Evolutionary conservation across 352 stramenopile genomes (phyloP), one percentile per base, ranked within the genome.

Genomic region (Phytophthora sansomeana): DNA sequence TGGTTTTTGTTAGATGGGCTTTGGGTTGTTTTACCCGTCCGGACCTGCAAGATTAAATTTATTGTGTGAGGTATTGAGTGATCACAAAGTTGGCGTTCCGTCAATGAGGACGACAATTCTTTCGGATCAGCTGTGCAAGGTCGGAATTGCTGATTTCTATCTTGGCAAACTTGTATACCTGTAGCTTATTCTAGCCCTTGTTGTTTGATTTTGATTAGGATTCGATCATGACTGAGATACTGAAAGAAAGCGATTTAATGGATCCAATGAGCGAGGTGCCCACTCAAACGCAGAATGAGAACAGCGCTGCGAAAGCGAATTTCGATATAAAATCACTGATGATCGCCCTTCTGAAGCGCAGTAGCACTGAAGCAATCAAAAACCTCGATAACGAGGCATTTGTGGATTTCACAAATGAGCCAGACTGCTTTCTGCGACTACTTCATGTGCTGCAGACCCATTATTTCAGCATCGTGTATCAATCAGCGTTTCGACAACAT

Each of bases 21-120:
- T 90, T 43, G 46, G 39, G 13, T 35, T 58, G 16, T 90, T 90
- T 58, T 89, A 87, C 41, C 77, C 77, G 0, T 47, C 69, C 30
- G 44, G 26, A 36, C 4, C 14, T 8, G 35, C 67, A 16, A 51
- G 53, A 32, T 58, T 44, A 46, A 57, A 39, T 13, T 38, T 75
- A 59, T 16, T 77, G 4, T 67, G 69, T 54, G 43, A 73, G 8
- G 53, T 77, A 46, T 21, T 67, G 5, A 26, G 59, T 17, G 58
- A 67, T 42, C 62, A 49, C 43, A 63, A 63, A 42, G 10, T 53
- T 1, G 13, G 58, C 3, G 16, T 29, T 3, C 58, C 43, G 21
- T 71, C 69, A 13, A 71, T 71, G 63, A 63, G 69, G 48, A 77
- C 64, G 14, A 42, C 62, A 14, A 64, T 77, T 38, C 47, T 77